phyloP scores from a whole-genome alignment of 495 filamentous ascomycete species.

The Aspergillus leporis region DNA sequence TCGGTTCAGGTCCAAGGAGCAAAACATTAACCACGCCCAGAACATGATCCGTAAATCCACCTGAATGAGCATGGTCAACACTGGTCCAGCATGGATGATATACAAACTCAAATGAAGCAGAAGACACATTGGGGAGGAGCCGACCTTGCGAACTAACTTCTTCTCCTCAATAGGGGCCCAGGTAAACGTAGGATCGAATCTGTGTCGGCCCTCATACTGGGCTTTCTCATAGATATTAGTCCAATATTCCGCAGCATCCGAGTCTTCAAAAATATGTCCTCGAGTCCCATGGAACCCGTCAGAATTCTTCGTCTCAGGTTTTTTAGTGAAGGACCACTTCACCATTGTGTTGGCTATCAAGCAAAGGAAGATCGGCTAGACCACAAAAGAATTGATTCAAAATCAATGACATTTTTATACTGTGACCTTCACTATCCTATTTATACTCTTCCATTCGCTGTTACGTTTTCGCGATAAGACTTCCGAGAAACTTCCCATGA shows the following conservation, averaged over 20 bases:
- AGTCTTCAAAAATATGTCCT: conserved; percentile 26
- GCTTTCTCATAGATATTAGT: conserved; percentile 37
- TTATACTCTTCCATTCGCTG: background rate
- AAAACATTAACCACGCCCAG: conserved; percentile 8
- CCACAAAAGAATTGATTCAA: no score
- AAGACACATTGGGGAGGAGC: conserved; percentile 30
- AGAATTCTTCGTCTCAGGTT: background rate
- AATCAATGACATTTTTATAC: no score
- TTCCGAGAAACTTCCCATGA: background rate
- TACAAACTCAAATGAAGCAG: conserved; percentile 5
- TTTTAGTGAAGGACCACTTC: background rate
- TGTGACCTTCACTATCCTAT: no score
- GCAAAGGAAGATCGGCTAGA: background rate
- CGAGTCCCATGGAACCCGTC: background rate
- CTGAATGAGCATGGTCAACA: conserved; percentile 36
- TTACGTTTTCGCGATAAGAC: background rate
- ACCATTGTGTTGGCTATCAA: background rate
- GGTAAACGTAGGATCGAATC: conserved; percentile 44
- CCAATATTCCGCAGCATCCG: conserved; percentile 36
- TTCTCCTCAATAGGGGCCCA: conserved; percentile 52
- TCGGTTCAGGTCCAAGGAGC: conserved; percentile 4
- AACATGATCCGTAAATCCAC: conserved; percentile 23
- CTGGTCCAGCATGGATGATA: background rate
- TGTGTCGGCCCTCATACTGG: conserved; percentile 44
- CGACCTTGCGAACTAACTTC: conserved; percentile 30